Percentiles rank a stretch among this genome's conserved stretches.
Conservation (phyloP, 1,284 basidiomycete genomes). For the Cutaneotrichosporon cavernicola region DNA sequence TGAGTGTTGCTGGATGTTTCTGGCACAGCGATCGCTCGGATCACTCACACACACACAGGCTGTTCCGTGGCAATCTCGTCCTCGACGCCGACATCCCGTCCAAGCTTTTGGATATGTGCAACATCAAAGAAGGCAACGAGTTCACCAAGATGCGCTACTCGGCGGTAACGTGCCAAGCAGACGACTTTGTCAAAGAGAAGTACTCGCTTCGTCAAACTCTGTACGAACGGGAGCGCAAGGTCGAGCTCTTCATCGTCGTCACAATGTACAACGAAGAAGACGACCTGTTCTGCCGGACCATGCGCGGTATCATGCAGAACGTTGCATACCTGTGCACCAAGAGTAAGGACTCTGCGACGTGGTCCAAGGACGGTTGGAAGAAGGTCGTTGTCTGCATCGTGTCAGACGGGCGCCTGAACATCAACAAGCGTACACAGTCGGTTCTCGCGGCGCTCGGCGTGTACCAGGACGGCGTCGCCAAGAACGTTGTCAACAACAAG, state of each 20-base stretch:
- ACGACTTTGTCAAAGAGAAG: conserved; percentile 74
- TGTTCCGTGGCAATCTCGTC: conserved; percentile 90
- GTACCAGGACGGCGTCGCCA: conserved; percentile 86
- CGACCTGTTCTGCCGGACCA: conserved; percentile 74
- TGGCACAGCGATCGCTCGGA: neutral
- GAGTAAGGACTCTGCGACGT: conserved; percentile 68
- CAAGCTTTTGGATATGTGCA: conserved; percentile 76
- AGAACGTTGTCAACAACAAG: conserved; percentile 82
- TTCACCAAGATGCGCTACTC: conserved; percentile 93
- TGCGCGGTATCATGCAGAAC: conserved; percentile 91
- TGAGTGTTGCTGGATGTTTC: conserved; percentile 50
- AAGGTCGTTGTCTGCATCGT: conserved; percentile 70
- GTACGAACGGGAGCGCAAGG: conserved; percentile 73
- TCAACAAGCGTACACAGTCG: conserved; percentile 78
- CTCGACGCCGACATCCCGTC: conserved; percentile 81
- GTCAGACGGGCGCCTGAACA: conserved; percentile 76
- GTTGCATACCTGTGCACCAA: conserved; percentile 47
- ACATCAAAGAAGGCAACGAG: conserved; percentile 73
- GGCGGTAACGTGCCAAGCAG: conserved; percentile 89
- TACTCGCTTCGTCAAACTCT: conserved; percentile 77
- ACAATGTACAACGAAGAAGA: conserved; percentile 81
- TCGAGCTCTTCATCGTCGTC: conserved; percentile 76
- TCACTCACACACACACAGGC: conserved; percentile 49
- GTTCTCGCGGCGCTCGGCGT: conserved; percentile 84
- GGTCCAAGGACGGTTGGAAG: conserved; percentile 97